These are phyloP conservation scores for Chlamydomonas schloesseri DNA, from an alignment of 139 green algal species.

Conservation along the genomic window DNA sequence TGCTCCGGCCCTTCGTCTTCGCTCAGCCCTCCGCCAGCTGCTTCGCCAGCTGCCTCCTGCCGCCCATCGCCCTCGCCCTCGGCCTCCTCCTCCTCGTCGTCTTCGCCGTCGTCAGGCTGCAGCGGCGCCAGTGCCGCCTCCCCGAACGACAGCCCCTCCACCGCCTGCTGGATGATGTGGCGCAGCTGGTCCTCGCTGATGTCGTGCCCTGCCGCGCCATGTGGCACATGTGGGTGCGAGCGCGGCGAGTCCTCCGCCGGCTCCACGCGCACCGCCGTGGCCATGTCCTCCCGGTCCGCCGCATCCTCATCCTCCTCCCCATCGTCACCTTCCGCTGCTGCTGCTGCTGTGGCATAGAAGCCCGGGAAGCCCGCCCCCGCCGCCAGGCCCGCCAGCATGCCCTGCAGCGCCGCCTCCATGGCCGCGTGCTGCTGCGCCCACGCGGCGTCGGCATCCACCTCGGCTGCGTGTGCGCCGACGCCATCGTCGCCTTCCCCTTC, in stretches of 20 bases:
- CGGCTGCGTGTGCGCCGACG: background rate
- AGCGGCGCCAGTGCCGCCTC: background rate
- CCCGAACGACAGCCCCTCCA: background rate
- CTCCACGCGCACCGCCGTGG: no score
- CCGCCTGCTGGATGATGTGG: slow-evolving; percentile 21
- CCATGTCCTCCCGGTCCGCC: background rate
- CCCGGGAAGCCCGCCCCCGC: background rate
- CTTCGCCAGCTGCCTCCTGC: background rate
- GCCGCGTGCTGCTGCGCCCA: no score
- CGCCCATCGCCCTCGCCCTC: background rate
- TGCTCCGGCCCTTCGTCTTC: no score
- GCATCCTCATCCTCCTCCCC: no score
- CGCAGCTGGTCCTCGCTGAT: slow-evolving; percentile 11
- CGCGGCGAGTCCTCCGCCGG: background rate
- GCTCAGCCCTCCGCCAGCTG: no score
- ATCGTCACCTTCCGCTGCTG: no score
- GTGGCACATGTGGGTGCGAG: no score
- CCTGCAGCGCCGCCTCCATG: background rate
- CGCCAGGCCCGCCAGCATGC: background rate
- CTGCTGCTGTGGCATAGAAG: background rate
- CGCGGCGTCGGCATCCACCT: background rate
- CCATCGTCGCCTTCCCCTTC: background rate
- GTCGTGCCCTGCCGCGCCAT: background rate
- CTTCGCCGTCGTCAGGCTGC: background rate
- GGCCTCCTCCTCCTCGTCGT: background rate